Conservation (phyloP, 768 basidiomycete species). For the Pleurotus platypus region DNA sequence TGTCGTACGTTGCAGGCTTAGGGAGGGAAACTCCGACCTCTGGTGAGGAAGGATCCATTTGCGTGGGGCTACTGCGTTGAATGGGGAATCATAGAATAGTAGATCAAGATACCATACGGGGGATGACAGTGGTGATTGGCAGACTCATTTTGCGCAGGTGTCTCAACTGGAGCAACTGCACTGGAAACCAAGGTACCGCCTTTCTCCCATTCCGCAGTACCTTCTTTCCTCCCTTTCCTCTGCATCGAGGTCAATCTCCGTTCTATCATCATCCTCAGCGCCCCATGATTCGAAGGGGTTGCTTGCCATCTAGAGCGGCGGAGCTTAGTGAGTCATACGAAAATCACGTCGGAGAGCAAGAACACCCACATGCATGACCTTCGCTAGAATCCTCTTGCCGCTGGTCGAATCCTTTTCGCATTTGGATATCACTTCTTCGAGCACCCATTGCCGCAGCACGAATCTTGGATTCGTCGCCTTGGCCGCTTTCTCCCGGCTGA, state of each 20-base stretch:
- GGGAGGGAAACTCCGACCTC: no score
- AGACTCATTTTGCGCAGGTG: not conserved
- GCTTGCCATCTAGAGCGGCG: slow-evolving; percentile 66
- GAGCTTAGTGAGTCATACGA: not conserved
- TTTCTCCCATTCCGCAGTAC: slow-evolving; percentile 76
- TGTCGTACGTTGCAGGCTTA: no score
- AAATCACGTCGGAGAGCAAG: slow-evolving; percentile 4
- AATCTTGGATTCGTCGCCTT: slow-evolving; percentile 81
- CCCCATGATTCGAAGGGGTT: slow-evolving; percentile 88
- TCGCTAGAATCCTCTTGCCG: slow-evolving; percentile 68
- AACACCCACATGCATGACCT: slow-evolving; percentile 72
- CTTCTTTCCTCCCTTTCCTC: slow-evolving; percentile 70
- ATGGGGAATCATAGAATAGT: no score
- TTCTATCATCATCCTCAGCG: slow-evolving; percentile 51
- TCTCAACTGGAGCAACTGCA: slow-evolving; percentile 85
- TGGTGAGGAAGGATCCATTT: no score
- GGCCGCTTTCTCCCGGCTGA: slow-evolving; percentile 46
- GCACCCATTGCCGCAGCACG: slow-evolving; percentile 90
- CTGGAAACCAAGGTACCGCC: slow-evolving; percentile 81
- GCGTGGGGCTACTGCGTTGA: no score
- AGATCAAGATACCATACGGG: no score
- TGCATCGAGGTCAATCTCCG: slow-evolving; percentile 44
- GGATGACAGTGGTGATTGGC: no score
- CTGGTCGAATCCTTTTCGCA: slow-evolving; percentile 63
- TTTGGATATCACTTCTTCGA: slow-evolving; percentile 86